Evolutionary conservation across 352 stramenopile species (phyloP), one percentile per base, ranked within the genome.

Genomic region (Phytophthora meadii): DNA sequence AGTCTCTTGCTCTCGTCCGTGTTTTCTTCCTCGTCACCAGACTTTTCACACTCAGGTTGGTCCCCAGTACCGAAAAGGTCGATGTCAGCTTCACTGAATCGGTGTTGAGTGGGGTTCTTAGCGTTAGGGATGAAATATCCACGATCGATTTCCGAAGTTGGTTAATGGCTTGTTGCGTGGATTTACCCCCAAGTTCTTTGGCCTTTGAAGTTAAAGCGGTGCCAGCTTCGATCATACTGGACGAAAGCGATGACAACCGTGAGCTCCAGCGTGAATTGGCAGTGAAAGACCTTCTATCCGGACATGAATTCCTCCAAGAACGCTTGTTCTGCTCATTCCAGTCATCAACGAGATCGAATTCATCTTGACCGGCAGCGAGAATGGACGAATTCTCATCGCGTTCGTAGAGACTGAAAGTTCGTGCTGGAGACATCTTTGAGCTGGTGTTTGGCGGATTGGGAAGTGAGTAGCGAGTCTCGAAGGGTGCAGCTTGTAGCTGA

Each of bases 181-280:
- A 76, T 22, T 72, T 39, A 4, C 55, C 25, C 19, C 40, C 30
- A 1, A 76, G 41, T 41, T 76, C 46, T 37, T 65, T 76, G 19
- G 65, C 59, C 14, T 47, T 52, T 15, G 52, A 52, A 19, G 56
- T 65, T 4, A 76, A 22, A 8, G 56, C 48, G 5, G 56, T 61
- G 5, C 54, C 12, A 22, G 59, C 60, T 19, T 36, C 54, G 12
- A 57, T n/a, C 6, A 74, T 30, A 60, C 54, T 55, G 12, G 56
- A 65, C n/a, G 68, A 72, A 2, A 75, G 50, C n/a, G 51, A 68
- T 15, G 54, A 54, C 11, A 76, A 47, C 15, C 52, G 45, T n/a
- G 19, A 58, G 15, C 48, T 61, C 66, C 61, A 74, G 4, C 45
- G 61, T 19, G 39, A 56, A 7, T 24, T 37, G 8, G 44, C 24